Conservation (phyloP, 805 yeast genomes). For the Yamadazyma philogaea region DNA sequence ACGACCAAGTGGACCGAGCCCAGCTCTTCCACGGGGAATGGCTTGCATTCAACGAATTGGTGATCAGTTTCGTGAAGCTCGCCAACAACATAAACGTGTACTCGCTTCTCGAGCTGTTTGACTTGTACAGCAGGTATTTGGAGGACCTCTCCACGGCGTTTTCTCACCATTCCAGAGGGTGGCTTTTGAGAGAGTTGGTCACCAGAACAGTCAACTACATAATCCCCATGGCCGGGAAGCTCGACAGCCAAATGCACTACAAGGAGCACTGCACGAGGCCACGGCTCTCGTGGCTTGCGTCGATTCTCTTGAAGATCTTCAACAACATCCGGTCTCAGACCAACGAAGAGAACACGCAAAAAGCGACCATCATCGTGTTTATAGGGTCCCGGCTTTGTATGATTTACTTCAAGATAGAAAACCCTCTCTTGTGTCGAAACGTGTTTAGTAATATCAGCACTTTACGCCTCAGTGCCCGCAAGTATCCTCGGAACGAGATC, state of each 20-base stretch:
- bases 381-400: constrained; percentile 55
- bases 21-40: constrained; percentile 30
- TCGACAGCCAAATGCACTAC: constrained; percentile 41
- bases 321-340: constrained; percentile 54
- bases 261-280: constrained; percentile 42
- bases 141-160: constrained; percentile 49
- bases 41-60: constrained; percentile 45
- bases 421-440: constrained; percentile 58
- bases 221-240: constrained; percentile 43
- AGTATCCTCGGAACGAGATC: constrained; percentile 44
- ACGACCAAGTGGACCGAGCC: constrained; percentile 3
- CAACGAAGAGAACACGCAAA: constrained; percentile 37
- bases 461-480: constrained; percentile 39
- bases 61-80: constrained; percentile 45
- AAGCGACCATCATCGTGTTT: constrained; percentile 44
- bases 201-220: constrained; percentile 35
- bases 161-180: constrained; percentile 40
- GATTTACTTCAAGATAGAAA: constrained; percentile 52
- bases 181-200: constrained; percentile 33
- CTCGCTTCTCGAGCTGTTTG: constrained; percentile 51
- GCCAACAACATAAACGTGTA: constrained; percentile 53
- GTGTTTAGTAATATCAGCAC: constrained; percentile 60
- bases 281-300: constrained; percentile 48
- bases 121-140: constrained; percentile 46
- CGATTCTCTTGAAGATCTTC: constrained; percentile 54